These are phyloP conservation scores for Acer negundo DNA, from an alignment of 345 rosid species.

Conservation along the genomic window DNA sequence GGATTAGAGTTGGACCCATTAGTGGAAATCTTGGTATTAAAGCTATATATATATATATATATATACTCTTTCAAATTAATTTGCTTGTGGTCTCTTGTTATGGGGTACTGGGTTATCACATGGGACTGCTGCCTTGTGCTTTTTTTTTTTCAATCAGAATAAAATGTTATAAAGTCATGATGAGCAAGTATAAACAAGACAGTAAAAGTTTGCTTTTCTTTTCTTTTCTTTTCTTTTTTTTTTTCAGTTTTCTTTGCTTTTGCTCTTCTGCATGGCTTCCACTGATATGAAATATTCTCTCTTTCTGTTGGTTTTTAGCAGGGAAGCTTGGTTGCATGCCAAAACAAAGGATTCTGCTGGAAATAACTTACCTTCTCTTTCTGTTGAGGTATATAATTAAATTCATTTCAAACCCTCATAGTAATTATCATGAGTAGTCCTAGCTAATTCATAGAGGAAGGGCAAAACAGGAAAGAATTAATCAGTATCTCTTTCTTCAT, in stretches of 20 bases:
- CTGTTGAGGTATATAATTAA: conserved; percentile 64
- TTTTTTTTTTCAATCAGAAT: conserved; percentile 36
- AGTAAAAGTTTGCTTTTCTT: conserved; percentile 42
- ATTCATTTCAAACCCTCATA: not conserved
- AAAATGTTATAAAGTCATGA: conserved; percentile 27
- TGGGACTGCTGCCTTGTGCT: conserved; percentile 35
- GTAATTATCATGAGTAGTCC: too few relatives aligned
- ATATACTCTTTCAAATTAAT: conserved; percentile 37
- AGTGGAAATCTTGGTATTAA: conserved; percentile 47
- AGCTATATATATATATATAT: conserved; percentile 18
- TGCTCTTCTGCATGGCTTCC: conserved; percentile 57
- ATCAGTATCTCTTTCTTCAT: not conserved
- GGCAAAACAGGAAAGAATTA: not conserved
- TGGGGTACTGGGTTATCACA: conserved; percentile 47
- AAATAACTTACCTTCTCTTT: conserved; percentile 51
- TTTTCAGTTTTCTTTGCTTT: conserved; percentile 41
- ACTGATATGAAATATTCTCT: conserved; percentile 51
- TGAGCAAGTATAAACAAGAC: conserved; percentile 32
- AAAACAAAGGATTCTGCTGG: conserved; percentile 63
- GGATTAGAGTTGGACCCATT: conserved; percentile 42
- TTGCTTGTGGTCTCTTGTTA: conserved; percentile 31
- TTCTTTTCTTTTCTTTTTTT: conserved; percentile 35
- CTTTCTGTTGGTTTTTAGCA: conserved; percentile 49
- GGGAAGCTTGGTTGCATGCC: conserved; percentile 95
- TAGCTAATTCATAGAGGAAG: not conserved